Conservation (phyloP, 2,329 filamentous ascomycete genomes). For the Pseudogymnoascus sp. region DNA sequence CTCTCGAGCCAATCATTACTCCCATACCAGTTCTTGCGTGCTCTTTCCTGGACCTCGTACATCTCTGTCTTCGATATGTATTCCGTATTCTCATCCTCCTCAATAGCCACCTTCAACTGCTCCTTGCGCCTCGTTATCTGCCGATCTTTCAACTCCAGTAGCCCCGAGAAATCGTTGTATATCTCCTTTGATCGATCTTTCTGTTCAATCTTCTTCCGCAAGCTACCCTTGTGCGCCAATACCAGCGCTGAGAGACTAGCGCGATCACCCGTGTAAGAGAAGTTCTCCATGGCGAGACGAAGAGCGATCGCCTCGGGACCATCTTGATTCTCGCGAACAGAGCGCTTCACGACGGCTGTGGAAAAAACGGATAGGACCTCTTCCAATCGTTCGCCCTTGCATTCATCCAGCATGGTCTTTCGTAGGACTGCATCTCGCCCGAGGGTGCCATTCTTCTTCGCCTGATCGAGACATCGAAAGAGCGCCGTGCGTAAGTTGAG, state of each 20-base stretch:
- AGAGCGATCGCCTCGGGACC: constrained; percentile 41
- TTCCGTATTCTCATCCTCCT: constrained; percentile 21
- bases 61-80: constrained; percentile 32
- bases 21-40: constrained; percentile 71
- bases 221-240: constrained; percentile 61
- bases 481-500: constrained; percentile 80
- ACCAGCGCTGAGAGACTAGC: constrained; percentile 55
- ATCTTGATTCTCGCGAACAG: constrained; percentile 38
- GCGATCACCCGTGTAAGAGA: constrained; percentile 46
- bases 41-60: constrained; percentile 45
- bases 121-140: constrained; percentile 47
- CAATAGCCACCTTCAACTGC: constrained; percentile 28
- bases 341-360: constrained; percentile 67
- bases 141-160: constrained; percentile 55
- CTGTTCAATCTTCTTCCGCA: constrained; percentile 48
- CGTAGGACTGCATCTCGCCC: constrained; percentile 72
- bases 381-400: constrained; percentile 81
- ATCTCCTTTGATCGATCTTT: constrained; percentile 51
- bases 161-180: constrained; percentile 54
- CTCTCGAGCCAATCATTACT: constrained; percentile 64
- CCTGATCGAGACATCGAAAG: constrained; percentile 68
- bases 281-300: constrained; percentile 48
- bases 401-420: constrained; percentile 96
- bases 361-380: constrained; percentile 82
- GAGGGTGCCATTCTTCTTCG: constrained; percentile 80